These are phyloP conservation scores for Mitragyna speciosa DNA, from an alignment of 257 asterid genomes.

Conservation along the genomic window DNA sequence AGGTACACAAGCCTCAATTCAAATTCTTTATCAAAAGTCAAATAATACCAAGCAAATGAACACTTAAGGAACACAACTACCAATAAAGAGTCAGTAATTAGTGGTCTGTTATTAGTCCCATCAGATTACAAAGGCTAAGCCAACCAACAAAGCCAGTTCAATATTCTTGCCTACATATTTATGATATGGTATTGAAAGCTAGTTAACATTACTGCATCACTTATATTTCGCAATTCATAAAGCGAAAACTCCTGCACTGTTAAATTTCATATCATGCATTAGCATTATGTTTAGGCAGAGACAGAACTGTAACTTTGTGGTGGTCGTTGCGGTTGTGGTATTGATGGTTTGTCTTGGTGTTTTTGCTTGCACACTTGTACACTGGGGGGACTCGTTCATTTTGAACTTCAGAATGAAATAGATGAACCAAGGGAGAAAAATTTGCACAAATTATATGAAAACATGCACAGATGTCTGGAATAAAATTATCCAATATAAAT, in stretches of 20 bases:
- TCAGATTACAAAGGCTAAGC: neutral
- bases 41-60: slow-evolving; percentile 1
- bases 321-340: no score
- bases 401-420: neutral
- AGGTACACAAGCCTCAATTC: no score
- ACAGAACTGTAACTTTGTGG: no score
- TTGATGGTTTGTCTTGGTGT: no score
- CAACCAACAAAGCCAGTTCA: neutral
- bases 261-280: no score
- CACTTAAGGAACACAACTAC: neutral
- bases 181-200: neutral
- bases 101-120: neutral
- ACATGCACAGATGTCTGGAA: neutral
- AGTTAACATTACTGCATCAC: neutral
- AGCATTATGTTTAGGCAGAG: no score
- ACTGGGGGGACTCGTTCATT: no score
- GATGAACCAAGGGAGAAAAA: neutral
- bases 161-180: neutral
- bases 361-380: no score
- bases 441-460: neutral
- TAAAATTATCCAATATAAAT: neutral
- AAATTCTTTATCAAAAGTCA: no score
- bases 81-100: neutral
- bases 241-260: no score
- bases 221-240: no score